These are phyloP conservation scores for Penicillium sp. DNA, from an alignment of 2,329 filamentous ascomycete genomes.

Conservation along the genomic window DNA sequence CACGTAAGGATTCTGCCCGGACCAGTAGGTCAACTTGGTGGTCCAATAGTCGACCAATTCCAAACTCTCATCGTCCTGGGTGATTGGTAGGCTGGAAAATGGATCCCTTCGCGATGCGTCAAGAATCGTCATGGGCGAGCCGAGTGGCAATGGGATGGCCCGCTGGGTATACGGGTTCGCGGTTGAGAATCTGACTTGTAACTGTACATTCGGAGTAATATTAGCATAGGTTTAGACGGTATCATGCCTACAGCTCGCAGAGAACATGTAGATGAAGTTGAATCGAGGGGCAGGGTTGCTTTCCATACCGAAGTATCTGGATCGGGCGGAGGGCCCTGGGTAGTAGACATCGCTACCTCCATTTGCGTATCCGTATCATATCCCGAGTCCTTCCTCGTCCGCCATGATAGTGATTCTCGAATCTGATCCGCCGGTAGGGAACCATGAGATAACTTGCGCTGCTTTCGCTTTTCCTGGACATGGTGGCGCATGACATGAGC, in stretches of 20 bases:
- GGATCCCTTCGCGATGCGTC: slow-evolving; percentile 38
- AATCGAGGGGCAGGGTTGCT: background rate
- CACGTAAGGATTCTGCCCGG: slow-evolving; percentile 43
- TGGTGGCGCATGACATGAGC: slow-evolving; percentile 51
- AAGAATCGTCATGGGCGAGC: slow-evolving; percentile 32
- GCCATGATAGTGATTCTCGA: slow-evolving; percentile 4
- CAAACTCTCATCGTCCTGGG: slow-evolving; percentile 31
- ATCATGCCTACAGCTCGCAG: background rate
- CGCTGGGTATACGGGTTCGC: slow-evolving; percentile 16
- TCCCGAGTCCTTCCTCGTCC: slow-evolving; percentile 12
- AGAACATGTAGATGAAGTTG: background rate
- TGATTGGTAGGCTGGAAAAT: slow-evolving; percentile 35
- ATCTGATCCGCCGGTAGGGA: slow-evolving; percentile 9
- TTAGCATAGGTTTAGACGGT: background rate
- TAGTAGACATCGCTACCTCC: background rate
- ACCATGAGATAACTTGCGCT: slow-evolving; percentile 32
- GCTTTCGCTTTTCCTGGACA: slow-evolving; percentile 46
- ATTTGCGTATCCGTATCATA: slow-evolving; percentile 7
- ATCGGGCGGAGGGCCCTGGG: slow-evolving; percentile 2
- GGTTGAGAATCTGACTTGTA: slow-evolving; percentile 18
- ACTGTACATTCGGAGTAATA: slow-evolving; percentile 14
- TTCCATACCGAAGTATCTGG: slow-evolving; percentile 27
- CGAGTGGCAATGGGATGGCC: slow-evolving; percentile 8
- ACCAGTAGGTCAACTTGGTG: slow-evolving; percentile 45
- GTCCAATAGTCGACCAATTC: slow-evolving; percentile 43